A percentile compares a stretch with the other conserved stretches of the same genome.
These are phyloP conservation scores for Casuarina equisetifolia DNA, from an alignment of 306 rosid species.

Conservation along the genomic window DNA sequence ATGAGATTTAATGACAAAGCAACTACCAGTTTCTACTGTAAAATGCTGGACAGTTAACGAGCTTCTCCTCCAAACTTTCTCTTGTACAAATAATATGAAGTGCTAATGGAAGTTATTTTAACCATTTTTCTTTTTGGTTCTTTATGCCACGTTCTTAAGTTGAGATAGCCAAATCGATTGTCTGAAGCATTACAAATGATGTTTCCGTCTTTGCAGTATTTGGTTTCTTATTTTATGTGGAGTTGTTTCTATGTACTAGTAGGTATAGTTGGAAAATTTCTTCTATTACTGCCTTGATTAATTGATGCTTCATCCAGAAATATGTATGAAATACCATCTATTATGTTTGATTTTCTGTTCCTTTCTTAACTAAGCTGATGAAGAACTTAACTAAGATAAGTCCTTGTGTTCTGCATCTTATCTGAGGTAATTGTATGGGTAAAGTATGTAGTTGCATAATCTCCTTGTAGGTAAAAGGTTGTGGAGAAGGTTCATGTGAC, in stretches of 20 bases:
- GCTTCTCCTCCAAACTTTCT: neutral
- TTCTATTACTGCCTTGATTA: neutral
- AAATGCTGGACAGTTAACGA: neutral
- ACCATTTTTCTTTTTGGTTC: neutral
- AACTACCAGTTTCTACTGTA: neutral
- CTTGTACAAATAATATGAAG: neutral
- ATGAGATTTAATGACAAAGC: neutral
- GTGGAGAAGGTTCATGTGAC: slow-evolving; percentile 85
- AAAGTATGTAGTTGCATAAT: neutral
- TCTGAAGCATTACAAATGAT: neutral
- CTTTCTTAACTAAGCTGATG: neutral
- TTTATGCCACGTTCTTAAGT: neutral
- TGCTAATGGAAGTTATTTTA: neutral
- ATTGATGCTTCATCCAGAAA: neutral
- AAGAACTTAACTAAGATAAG: neutral
- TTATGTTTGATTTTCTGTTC: neutral
- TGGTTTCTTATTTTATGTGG: neutral
- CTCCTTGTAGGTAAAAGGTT: slow-evolving; percentile 69
- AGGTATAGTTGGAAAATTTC: neutral
- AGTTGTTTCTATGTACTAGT: neutral
- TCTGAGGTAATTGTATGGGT: neutral
- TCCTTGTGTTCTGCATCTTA: slow-evolving; percentile 8
- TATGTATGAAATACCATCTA: neutral
- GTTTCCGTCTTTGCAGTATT: neutral
- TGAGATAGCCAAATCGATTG: neutral